Percentiles rank a stretch among this genome's conserved stretches.
phyloP scores from a whole-genome alignment of 352 stramenopile species.

The Phytophthora pinifolia region DNA sequence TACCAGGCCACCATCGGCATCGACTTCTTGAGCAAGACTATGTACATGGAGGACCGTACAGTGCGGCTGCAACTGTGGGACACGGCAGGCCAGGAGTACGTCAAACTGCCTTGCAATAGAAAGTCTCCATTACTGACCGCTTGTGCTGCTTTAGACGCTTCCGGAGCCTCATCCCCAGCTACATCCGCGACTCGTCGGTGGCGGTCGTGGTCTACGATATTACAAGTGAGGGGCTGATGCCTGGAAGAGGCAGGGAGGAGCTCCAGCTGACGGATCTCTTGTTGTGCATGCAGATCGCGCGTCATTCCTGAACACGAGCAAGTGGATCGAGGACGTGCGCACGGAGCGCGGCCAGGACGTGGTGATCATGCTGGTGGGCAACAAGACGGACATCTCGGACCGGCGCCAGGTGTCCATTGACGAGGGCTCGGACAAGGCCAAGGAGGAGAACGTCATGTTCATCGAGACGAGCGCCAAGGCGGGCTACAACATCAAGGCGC shows the following conservation, averaged over 20 bases:
- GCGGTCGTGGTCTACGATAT: constrained; percentile 99
- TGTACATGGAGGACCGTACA: constrained; percentile 98
- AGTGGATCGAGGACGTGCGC: constrained; percentile 99
- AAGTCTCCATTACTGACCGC: constrained; percentile 1
- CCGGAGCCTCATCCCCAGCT: constrained; percentile 94
- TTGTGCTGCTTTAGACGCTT: constrained; percentile 60
- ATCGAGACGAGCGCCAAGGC: constrained; percentile 99
- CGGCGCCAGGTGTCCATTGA: constrained; percentile 96
- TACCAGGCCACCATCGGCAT: constrained; percentile 99
- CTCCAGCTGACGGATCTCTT: constrained; percentile 2
- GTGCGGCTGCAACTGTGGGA: constrained; percentile 99
- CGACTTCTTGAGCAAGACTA: constrained; percentile 99
- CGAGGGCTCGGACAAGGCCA: constrained; percentile 97
- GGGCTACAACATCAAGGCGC: constrained; percentile 97
- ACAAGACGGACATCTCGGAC: constrained; percentile 99
- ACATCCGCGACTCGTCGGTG: constrained; percentile 99
- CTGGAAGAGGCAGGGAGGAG: no score
- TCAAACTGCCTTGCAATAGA: constrained; percentile 4
- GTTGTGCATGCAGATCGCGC: constrained; percentile 74
- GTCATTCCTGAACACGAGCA: constrained; percentile 98
- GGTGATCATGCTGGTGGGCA: constrained; percentile 99
- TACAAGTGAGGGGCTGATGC: constrained; percentile 80
- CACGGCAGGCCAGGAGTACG: constrained; percentile 96
- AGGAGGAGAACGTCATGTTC: constrained; percentile 98
- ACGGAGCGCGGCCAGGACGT: constrained; percentile 98